These are phyloP conservation scores for Colletotrichum scovillei DNA, from an alignment of 2,329 filamentous ascomycete species.

Conservation along the genomic window DNA sequence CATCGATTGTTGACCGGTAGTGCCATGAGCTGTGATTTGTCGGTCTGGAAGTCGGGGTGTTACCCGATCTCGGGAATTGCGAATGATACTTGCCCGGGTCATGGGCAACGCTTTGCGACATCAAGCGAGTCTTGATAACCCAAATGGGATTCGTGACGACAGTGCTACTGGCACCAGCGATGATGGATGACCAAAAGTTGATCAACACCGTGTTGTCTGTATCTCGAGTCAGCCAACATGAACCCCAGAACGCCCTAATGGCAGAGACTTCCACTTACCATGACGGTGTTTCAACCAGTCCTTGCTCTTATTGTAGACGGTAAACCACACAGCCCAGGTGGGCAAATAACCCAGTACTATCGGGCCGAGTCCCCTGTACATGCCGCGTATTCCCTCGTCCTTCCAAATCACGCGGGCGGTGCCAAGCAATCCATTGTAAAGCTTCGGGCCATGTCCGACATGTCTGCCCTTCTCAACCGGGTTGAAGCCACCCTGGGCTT, in stretches of 20 bases:
- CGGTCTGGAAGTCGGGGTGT: slow-evolving; percentile 66
- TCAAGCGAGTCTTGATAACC: slow-evolving; percentile 98
- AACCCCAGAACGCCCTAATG: neutral
- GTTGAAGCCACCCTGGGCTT: slow-evolving; percentile 89
- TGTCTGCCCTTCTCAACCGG: slow-evolving; percentile 61
- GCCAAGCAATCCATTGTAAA: slow-evolving; percentile 89
- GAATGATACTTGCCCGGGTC: slow-evolving; percentile 58
- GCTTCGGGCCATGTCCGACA: slow-evolving; percentile 60
- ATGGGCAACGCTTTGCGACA: slow-evolving; percentile 83
- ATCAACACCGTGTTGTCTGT: slow-evolving; percentile 81
- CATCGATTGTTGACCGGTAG: slow-evolving; percentile 89
- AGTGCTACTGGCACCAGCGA: slow-evolving; percentile 92
- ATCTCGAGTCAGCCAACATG: slow-evolving; percentile 35
- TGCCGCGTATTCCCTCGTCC: slow-evolving; percentile 87
- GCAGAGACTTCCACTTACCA: slow-evolving; percentile 56
- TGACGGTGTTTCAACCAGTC: slow-evolving; percentile 75
- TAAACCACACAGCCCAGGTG: slow-evolving; percentile 98
- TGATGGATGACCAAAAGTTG: slow-evolving; percentile 89
- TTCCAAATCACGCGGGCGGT: slow-evolving; percentile 87
- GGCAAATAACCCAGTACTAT: slow-evolving; percentile 96
- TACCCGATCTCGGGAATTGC: slow-evolving; percentile 59
- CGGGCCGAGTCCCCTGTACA: slow-evolving; percentile 93
- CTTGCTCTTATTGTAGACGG: slow-evolving; percentile 93
- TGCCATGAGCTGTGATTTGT: slow-evolving; percentile 82
- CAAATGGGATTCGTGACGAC: slow-evolving; percentile 97